A percentile compares a stretch with the other conserved stretches of the same genome.
Conservation (phyloP, 2,329 filamentous ascomycete genomes). For the Paraphaeosphaeria minitans region DNA sequence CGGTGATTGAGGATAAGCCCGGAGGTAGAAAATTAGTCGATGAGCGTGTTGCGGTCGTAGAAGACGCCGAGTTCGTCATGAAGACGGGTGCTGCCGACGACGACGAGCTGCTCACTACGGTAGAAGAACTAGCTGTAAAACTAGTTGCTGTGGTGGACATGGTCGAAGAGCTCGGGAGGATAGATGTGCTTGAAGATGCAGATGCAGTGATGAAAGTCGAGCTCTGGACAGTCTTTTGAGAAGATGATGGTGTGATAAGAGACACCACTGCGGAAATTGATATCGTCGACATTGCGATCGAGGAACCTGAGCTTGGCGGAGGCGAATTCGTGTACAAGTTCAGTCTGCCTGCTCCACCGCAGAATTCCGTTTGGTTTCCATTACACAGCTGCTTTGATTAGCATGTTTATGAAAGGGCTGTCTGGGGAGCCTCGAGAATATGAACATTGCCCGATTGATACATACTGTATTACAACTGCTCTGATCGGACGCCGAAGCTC, state of each 20-base stretch:
- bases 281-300: not conserved
- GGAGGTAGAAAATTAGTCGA: too few species aligned
- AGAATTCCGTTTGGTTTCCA: constrained; percentile 31
- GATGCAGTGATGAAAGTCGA: not conserved
- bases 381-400: constrained; percentile 23
- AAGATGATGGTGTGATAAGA: not conserved
- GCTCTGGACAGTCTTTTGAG: not conserved
- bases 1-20: too few species aligned
- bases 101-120: not conserved
- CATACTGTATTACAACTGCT: constrained; percentile 46
- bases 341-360: constrained; percentile 14
- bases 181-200: not conserved
- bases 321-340: constrained; percentile 12
- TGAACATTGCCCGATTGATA: not conserved
- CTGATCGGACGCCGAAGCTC: constrained; percentile 4
- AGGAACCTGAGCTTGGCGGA: not conserved
- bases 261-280: not conserved
- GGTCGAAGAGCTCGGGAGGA: not conserved
- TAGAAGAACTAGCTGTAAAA: not conserved
- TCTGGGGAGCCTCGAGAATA: not conserved
- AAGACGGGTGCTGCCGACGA: not conserved
- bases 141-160: not conserved
- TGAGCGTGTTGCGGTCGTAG: too few species aligned
- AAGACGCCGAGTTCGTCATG: too few species aligned
- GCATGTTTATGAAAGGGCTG: not conserved